These are phyloP conservation scores for Syzygium aromaticum DNA, from an alignment of 345 rosid genomes.

Conservation along the genomic window DNA sequence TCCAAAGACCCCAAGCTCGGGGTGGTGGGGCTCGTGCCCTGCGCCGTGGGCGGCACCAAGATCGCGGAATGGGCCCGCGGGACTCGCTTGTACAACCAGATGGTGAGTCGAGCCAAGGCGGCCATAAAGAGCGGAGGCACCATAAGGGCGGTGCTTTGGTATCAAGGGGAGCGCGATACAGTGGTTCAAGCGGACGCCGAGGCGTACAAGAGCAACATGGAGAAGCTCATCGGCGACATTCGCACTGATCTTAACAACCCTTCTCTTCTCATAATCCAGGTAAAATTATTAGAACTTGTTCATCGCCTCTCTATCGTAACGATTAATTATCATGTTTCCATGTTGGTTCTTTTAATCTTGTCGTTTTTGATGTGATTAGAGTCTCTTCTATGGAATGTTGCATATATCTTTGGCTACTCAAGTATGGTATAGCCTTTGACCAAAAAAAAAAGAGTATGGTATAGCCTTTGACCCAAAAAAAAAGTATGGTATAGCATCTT, in stretches of 20 bases:
- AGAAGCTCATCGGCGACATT: conserved; percentile 18
- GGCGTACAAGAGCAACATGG: conserved; percentile 24
- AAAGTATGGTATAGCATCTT: background rate
- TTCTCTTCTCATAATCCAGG: conserved; percentile 27
- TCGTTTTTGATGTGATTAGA: background rate
- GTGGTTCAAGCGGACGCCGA: conserved; percentile 15
- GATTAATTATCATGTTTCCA: background rate
- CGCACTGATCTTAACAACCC: conserved; percentile 28
- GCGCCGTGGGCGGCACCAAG: conserved; percentile 38
- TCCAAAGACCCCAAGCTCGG: background rate
- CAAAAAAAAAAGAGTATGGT: background rate
- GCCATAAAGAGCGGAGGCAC: conserved; percentile 20
- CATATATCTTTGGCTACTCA: background rate
- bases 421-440: background rate
- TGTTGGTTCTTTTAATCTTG: background rate
- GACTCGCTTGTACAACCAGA: conserved; percentile 13
- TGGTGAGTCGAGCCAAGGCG: conserved; percentile 29
- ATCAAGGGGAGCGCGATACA: conserved; percentile 43
- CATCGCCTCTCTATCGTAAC: background rate
- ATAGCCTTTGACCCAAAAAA: background rate
- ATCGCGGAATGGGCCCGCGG: conserved; percentile 32
- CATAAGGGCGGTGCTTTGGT: conserved; percentile 34
- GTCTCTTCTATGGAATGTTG: background rate
- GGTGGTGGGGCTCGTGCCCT: conserved; percentile 37
- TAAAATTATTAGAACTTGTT: background rate